Conservation (phyloP, 106 monocot species). For the Dendrobium officinale region DNA sequence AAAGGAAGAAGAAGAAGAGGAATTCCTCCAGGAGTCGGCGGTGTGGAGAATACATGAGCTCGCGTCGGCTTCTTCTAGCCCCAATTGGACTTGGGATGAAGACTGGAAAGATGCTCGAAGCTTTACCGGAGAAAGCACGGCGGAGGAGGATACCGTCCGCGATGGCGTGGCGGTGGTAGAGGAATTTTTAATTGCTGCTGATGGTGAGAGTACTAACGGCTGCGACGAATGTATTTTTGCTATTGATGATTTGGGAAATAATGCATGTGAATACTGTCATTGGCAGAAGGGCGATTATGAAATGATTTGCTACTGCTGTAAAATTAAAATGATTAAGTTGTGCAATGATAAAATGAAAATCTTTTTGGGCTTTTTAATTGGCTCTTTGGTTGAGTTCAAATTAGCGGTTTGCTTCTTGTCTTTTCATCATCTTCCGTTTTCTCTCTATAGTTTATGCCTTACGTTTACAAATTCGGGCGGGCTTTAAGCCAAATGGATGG, state of each 20-base stretch:
- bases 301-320: background rate
- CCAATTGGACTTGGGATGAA: slow-evolving; percentile 32
- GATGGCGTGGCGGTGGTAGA: background rate
- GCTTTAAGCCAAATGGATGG: too few relatives aligned
- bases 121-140: background rate
- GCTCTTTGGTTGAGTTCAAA: too few relatives aligned
- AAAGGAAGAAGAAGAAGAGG: background rate
- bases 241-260: too few relatives aligned
- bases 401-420: too few relatives aligned
- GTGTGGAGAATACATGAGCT: slow-evolving; percentile 11
- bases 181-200: background rate
- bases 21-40: background rate
- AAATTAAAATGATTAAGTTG: background rate
- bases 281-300: background rate
- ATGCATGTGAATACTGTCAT: too few relatives aligned
- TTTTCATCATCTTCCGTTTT: too few relatives aligned
- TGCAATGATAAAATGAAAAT: too few relatives aligned
- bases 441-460: too few relatives aligned
- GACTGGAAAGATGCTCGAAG: slow-evolving; percentile 15
- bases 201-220: background rate
- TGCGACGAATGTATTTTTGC: background rate
- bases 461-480: too few relatives aligned
- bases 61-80: background rate
- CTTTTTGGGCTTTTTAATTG: too few relatives aligned
- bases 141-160: background rate